Percentiles rank a stretch among this genome's conserved stretches.
These are phyloP conservation scores for Thermochaetoides thermophila DNA, from an alignment of 495 filamentous ascomycete species.

Conservation along the genomic window DNA sequence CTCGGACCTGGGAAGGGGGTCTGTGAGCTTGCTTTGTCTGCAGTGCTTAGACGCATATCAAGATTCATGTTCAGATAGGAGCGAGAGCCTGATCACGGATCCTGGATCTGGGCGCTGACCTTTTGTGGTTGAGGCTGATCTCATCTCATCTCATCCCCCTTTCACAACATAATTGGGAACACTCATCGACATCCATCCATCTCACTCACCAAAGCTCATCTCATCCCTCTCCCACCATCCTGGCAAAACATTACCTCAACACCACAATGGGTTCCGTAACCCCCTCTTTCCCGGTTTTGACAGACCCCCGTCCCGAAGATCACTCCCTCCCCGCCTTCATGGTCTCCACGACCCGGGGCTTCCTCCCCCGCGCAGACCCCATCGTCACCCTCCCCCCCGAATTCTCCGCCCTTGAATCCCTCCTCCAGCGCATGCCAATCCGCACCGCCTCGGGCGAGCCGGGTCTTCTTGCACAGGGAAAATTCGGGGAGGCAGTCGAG, in stretches of 20 bases:
- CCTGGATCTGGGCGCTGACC: constrained; percentile 12
- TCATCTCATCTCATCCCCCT: background rate
- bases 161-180: too few relatives aligned
- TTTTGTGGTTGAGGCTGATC: too few relatives aligned
- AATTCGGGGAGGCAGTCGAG: constrained; percentile 52
- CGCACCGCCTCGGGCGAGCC: constrained; percentile 50
- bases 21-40: too few relatives aligned
- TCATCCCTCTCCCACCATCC: constrained; percentile 4
- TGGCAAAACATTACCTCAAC: too few relatives aligned
- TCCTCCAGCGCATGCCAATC: constrained; percentile 64
- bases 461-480: constrained; percentile 59
- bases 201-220: background rate
- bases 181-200: constrained; percentile 5
- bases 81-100: too few relatives aligned
- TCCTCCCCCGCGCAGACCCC: constrained; percentile 53
- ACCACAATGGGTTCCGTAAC: constrained; percentile 23
- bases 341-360: constrained; percentile 71
- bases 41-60: too few relatives aligned
- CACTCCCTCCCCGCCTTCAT: constrained; percentile 62
- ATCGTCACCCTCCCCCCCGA: constrained; percentile 45
- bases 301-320: constrained; percentile 26
- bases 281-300: constrained; percentile 21
- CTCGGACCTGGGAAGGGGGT: too few relatives aligned
- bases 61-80: too few relatives aligned
- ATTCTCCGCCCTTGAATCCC: constrained; percentile 51